Base-by-base conservation (phyloP, 495 filamentous ascomycete species). In the Hypoxylon rickii region DNA sequence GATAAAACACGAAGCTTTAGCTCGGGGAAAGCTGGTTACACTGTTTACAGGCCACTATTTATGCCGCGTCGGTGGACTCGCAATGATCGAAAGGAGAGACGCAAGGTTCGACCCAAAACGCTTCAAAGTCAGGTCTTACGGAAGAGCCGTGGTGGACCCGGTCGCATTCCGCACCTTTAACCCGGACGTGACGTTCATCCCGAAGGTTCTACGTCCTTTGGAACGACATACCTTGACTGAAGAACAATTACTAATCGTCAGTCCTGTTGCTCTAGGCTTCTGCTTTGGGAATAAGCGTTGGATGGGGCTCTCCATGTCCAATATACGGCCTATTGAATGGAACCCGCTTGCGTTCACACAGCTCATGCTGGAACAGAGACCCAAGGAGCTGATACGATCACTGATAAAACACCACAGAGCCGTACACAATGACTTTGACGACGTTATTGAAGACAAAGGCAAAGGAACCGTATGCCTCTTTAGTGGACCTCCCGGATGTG, bases 401-500 rank as follows among this genome's bases (percentile, higher is more conserved):
- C 33, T 49, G 0, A 49, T 49, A 12, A 49, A 49, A n/a, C 3
- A 65, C 8, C 68, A 75, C 51, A 34, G 55, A 12, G 51, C 57
- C 4, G 55, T 61, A 19, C 64, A 57, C 0, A 67, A 68, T 48
- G 88, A 84, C 29, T 86, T 93, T 58, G 89, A 90, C 67, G 86
- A 89, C 56, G 83, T 90, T 13, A 87, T 90, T 32, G 82, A 85
- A 81, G 85, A 85, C 51, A 89, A 89, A 55, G 85, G 86, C 34
- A 82, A 83, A 49, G 87, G 87, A 5, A 66, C 83, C 17, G 75
- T 78, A 15, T 72, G 76, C 13, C 70, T 84, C 3, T 70, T 84
- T 1, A 76, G 77, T 44, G 91, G 91, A 0, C 89, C 90, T 11
- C 89, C 90, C 0, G 90, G 90, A 18, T 92, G 89, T 1, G 91